Evolutionary conservation across 805 yeast species (phyloP), one percentile per base, ranked within the genome.

Genomic region (Ogataea henricii): DNA sequence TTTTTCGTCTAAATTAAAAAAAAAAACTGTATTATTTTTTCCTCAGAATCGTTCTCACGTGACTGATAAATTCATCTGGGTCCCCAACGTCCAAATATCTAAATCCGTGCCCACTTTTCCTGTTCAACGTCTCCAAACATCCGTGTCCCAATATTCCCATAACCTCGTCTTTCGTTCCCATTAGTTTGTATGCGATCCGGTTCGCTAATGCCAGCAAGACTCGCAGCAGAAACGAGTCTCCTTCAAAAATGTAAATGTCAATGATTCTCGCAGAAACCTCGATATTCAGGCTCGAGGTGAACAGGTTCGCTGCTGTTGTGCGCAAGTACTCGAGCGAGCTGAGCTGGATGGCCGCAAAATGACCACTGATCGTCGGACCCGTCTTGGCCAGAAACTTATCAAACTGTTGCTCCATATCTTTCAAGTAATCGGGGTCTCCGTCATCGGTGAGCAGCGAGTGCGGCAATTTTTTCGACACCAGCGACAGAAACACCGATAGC

Each of bases 171-270:
- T 68, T 68, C 33, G 71, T 54, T 2, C 83, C 87, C 59, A 72
- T 81, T 26, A 84, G 68, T 55, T 76, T 77, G 48, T 72, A 77
- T 39, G 76, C 77, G 16, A 79, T 65, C 35, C 70, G 68, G 20
- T 71, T 69, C 36, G 85, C 59, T 12, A 82, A 60, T 0, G 81
- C 86, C n/a, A 85, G 61, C 1, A 77, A 68, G 9, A 76, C 72
- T 17, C 85, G 71, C 36, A 81, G 64, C 41, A 85, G 58, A 52
- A 82, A 71, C 1, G 75, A 64, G 54, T 80, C 87, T 6, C 84
- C 82, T 59, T 83, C 89, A 59, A 83, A 82, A 9, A 83, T 60
- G 59, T 73, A 74, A 4, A 84, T 68, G 59, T 85, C 91, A 51
- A 85, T 56, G 6, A 85, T 54, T 13, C 81, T 72, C 21, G 73